A percentile compares a stretch with the other conserved stretches of the same genome.
phyloP scores from a whole-genome alignment of 2,329 filamentous ascomycete species.

The Aspergillus arachidicola region DNA sequence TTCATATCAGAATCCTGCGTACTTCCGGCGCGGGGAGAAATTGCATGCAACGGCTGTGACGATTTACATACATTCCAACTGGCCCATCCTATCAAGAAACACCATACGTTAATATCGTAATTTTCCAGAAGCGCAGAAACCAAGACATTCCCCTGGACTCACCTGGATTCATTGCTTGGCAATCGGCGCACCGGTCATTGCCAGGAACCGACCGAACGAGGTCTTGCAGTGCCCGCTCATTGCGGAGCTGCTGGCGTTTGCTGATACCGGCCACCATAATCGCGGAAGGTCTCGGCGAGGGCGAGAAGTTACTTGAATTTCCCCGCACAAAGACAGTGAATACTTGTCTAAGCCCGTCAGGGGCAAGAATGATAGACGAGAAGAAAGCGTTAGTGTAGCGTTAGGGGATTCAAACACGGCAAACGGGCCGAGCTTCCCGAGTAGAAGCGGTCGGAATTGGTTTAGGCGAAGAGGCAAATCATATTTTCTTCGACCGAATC shows the following conservation, averaged over 20 bases:
- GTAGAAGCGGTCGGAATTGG: slow-evolving; percentile 9
- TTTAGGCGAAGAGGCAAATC: slow-evolving; percentile 15
- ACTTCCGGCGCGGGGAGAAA: neutral
- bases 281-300: slow-evolving; percentile 8
- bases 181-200: slow-evolving; percentile 94
- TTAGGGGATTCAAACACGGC: slow-evolving; percentile 14
- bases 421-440: slow-evolving; percentile 21
- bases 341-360: slow-evolving; percentile 4
- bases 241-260: slow-evolving; percentile 97
- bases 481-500: slow-evolving; percentile 18
- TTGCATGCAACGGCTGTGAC: neutral
- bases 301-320: neutral
- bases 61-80: slow-evolving; percentile 81
- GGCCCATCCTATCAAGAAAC: slow-evolving; percentile 71
- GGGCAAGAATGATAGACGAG: slow-evolving; percentile 15
- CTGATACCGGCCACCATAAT: slow-evolving; percentile 74
- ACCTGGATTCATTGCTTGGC: slow-evolving; percentile 89
- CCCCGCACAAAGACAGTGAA: slow-evolving; percentile 1
- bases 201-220: slow-evolving; percentile 81
- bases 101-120: slow-evolving; percentile 8
- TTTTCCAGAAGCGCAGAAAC: neutral
- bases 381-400: slow-evolving; percentile 15
- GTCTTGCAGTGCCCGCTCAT: slow-evolving; percentile 89
- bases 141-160: slow-evolving; percentile 34
- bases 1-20: neutral